Evolutionary conservation across 1,284 basidiomycete species (phyloP), one percentile per base, ranked within the genome.

Genomic region (Ganoderma multipileum): DNA sequence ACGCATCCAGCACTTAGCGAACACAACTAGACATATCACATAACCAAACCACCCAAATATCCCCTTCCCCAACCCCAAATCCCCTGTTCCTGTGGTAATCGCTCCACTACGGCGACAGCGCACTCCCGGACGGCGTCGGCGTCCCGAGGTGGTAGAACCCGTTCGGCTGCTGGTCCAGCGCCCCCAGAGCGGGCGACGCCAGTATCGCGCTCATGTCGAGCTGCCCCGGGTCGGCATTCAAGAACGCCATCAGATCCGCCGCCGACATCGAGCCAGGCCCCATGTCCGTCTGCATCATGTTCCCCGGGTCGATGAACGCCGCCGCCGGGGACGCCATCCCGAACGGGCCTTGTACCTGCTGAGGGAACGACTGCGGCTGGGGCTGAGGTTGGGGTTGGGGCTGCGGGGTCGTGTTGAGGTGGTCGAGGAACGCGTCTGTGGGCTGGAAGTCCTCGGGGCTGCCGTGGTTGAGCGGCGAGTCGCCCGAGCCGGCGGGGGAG

Each of bases 361-460:
- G 18, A 11, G 52, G 55, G 44, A 47, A 23, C 36, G 30, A 36
- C 36, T 65, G 78, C 54, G 68, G 36, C 38, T n/a, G n/a, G 12
- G 38, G 63, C 44, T 55, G 52, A 18, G 30, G 38, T 47, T 63
- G 57, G 54, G 66, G 47, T 16, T 66, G 16, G 76, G 74, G 71
- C 60, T 73, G 64, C 18, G 77, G 69, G 3, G 74, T 52, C 54
- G 76, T 72, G 28, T 73, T 74, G 50, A 76, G 42, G 67, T 72
- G 85, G 68, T 77, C 87, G 23, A 81, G 77, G 76, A 89, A 89
- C 75, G 90, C 89, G 61, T 91, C 90, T 7, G 85, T 82, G 0
- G 89, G 85, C 9, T 87, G 88, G 75, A 89, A 90, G 11, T 84
- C 83, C 75, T 92, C 90, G 2, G 89, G 87, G 72, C 88, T 89